Conservation (phyloP, 129 eudicot species). For the Helichrysum umbraculigerum region DNA sequence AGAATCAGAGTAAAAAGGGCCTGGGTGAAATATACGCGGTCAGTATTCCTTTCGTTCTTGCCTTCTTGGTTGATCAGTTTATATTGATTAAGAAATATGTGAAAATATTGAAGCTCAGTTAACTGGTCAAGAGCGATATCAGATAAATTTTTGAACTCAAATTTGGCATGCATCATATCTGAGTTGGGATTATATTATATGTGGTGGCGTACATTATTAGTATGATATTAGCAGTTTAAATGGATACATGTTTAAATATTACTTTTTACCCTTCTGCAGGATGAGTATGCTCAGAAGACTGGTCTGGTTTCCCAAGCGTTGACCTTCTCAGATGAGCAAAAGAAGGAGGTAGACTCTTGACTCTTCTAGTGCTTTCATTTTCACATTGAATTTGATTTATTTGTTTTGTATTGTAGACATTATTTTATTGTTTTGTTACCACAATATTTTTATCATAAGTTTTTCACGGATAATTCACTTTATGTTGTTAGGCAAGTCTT, state of each 20-base stretch:
- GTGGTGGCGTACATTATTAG: not conserved
- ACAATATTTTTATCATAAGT: not conserved
- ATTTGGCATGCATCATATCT: not conserved
- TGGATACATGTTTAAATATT: not conserved
- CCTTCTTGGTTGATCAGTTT: slow-evolving; percentile 2
- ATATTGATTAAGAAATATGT: not conserved
- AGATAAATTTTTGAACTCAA: not conserved
- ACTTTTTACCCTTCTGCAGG: slow-evolving; percentile 48
- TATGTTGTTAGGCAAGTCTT: slow-evolving; percentile 54
- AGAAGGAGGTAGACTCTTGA: slow-evolving; percentile 57
- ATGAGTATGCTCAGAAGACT: slow-evolving; percentile 80
- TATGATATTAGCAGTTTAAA: not conserved
- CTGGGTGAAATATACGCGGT: slow-evolving; percentile 95
- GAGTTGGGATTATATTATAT: not conserved
- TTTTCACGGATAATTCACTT: slow-evolving; percentile 13
- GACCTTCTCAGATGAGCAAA: slow-evolving; percentile 78
- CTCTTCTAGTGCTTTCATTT: not conserved
- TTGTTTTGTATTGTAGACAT: not conserved
- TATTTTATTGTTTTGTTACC: not conserved
- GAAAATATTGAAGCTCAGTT: not conserved
- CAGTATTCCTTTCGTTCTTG: slow-evolving; percentile 23
- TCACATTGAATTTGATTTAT: not conserved
- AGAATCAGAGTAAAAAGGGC: slow-evolving; percentile 90
- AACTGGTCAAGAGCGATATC: not conserved
- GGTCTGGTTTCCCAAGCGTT: slow-evolving; percentile 79